Evolutionary conservation across 2,329 filamentous ascomycete species (phyloP).

Genomic region (Diplodia seriata): DNA sequence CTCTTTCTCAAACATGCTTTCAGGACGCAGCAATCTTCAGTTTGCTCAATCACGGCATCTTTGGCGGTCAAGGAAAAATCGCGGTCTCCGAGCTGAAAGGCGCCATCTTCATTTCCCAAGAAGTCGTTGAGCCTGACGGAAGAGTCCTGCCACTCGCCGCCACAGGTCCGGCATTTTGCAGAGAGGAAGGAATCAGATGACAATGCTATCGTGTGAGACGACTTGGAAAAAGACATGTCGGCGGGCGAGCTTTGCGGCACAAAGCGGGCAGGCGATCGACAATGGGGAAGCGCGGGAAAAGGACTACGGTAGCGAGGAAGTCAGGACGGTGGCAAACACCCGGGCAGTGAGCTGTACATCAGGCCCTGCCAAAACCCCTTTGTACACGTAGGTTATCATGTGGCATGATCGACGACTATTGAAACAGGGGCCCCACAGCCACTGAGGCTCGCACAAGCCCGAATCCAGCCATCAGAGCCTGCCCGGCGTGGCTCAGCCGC

Average conservation of each 20-base stretch:
- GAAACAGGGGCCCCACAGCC: constrained; percentile 20
- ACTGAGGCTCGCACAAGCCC: background rate
- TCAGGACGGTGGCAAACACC: background rate
- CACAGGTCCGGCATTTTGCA: constrained; percentile 8
- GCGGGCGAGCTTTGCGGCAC: background rate
- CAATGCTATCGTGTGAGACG: constrained; percentile 3
- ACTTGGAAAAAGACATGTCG: constrained; percentile 21
- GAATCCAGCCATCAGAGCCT: background rate
- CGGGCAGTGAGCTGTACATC: constrained; percentile 19
- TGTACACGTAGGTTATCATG: constrained; percentile 29
- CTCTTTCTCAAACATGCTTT: constrained; percentile 2
- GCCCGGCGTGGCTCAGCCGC: constrained; percentile 4
- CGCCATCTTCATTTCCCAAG: constrained; percentile 8
- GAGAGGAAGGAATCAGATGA: constrained; percentile 6
- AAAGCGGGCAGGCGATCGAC: background rate
- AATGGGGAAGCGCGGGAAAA: constrained; percentile 9
- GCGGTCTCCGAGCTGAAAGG: constrained; percentile 19
- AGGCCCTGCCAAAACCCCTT: constrained; percentile 15
- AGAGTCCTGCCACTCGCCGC: constrained; percentile 13
- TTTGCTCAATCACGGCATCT: constrained; percentile 3
- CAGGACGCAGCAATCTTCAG: background rate
- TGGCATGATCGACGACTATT: constrained; percentile 29
- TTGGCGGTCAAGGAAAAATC: constrained; percentile 24
- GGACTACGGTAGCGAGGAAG: background rate
- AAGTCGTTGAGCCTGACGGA: constrained; percentile 15